Base-by-base conservation (phyloP, 768 basidiomycete genomes). In the Leccinum incarnatum region DNA sequence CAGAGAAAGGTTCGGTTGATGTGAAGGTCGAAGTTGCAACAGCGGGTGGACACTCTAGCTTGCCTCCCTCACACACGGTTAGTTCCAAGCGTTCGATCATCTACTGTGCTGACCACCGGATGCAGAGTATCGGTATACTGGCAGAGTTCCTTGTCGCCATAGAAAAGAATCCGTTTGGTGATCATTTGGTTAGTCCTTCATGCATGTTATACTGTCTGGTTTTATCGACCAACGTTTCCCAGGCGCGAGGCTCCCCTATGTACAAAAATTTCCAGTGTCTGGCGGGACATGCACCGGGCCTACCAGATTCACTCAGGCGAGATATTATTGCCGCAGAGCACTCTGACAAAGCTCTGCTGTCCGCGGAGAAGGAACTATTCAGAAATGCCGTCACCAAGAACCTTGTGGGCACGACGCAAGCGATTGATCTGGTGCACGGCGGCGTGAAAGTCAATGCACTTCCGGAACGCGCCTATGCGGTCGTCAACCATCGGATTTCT, bases 41-140 rank as follows among this genome's bases (percentile, higher is more conserved):
- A 0, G 78, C 85, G 0, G 93, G 94, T 5, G 94, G 94, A 0
- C 95, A 95, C 72, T 94, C 93, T 0, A 90, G 88, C 65, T 75
- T 93, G 14, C 95, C 95, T 15, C 91, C 90, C 15, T 65, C 74
- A 2, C 93, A 97, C 63, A 96, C 93, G 2, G 89, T 84, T 67
- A 63, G 78, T 62, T 2, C 30, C 8, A n/a, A 21, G 48, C 21
- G 37, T 30, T 15, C 6, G 2, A 27, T 15, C n/a, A 6, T 48
- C 32, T 37, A 8, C 51, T 23, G n/a, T 61, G 50, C 54, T 65
- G 21, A 69, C 59, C 42, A 57, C 19, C 32, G 14, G n/a, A 27
- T n/a, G 17, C 61, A 89, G 88, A 85, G 85, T 57, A 93, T 96
- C 57, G 93, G 94, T 10, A 87, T 93, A 54, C 83, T 95, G 45